Evolutionary conservation across 164 flowering plant genomes (phyloP).

Genomic region (Cinnamomum micranthum): DNA sequence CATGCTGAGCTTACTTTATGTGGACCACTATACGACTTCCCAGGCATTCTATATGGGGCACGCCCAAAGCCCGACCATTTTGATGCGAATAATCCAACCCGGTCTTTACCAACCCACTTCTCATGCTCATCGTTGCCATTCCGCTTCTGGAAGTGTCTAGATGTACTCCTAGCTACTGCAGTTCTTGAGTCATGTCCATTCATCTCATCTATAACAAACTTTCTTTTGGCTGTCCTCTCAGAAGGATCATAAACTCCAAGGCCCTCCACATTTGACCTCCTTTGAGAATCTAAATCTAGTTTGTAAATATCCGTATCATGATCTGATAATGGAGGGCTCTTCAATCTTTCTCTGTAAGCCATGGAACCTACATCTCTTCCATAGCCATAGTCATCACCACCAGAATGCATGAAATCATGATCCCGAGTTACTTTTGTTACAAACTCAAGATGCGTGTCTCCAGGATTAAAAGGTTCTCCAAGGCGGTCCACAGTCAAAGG

Average conservation of each 20-base stretch:
- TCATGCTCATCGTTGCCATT: slow-evolving; percentile 12
- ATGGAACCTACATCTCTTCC: slow-evolving; percentile 22
- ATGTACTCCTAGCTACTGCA: slow-evolving; percentile 12
- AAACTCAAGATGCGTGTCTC: slow-evolving; percentile 20
- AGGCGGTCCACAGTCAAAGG: slow-evolving; percentile 13
- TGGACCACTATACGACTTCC: slow-evolving; percentile 8
- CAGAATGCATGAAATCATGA: slow-evolving; percentile 10
- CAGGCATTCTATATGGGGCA: slow-evolving; percentile 8
- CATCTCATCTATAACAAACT: slow-evolving; percentile 18
- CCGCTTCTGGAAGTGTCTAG: slow-evolving; percentile 13
- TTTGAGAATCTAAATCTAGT: slow-evolving; percentile 12
- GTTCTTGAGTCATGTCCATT: slow-evolving; percentile 14
- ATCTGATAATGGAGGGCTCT: slow-evolving; percentile 12
- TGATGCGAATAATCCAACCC: slow-evolving; percentile 10
- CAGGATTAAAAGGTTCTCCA: slow-evolving; percentile 21
- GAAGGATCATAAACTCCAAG: slow-evolving; percentile 16
- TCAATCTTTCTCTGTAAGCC: slow-evolving; percentile 18
- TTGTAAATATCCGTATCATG: slow-evolving; percentile 15
- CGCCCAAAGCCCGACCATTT: slow-evolving; percentile 12
- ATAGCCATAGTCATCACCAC: slow-evolving; percentile 20
- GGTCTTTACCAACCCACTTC: slow-evolving; percentile 14
- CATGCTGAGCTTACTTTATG: slow-evolving; percentile 9
- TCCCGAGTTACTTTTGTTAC: slow-evolving; percentile 12
- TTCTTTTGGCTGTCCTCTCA: slow-evolving; percentile 17
- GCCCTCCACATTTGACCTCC: slow-evolving; percentile 18